Percentiles rank a stretch among this genome's conserved stretches.
Evolutionary conservation across 805 yeast genomes (phyloP).

Genomic region (Ogataea chonburiensis): DNA sequence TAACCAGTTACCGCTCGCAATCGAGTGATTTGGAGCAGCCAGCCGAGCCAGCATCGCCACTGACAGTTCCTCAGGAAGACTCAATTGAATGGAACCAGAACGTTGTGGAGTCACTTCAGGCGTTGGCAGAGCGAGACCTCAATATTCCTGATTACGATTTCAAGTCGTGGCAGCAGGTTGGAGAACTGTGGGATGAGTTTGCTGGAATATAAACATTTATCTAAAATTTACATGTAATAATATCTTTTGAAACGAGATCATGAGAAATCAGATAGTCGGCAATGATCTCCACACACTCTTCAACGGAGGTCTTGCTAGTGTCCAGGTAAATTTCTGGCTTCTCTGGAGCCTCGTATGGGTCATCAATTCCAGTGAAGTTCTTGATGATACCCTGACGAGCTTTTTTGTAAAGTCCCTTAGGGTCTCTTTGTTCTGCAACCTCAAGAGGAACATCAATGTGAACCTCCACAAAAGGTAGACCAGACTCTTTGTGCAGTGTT

Average conservation of each 20-base stretch:
- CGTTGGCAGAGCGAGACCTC: conserved; percentile 23
- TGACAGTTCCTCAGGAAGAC: conserved; percentile 1
- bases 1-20: conserved; percentile 17
- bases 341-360: conserved; percentile 93
- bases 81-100: conserved; percentile 16
- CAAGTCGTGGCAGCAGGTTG: conserved; percentile 23
- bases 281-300: conserved; percentile 76
- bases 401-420: conserved; percentile 94
- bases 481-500: conserved; percentile 71
- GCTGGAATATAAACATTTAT: conserved; percentile 13
- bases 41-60: neutral
- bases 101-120: conserved; percentile 21
- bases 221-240: conserved; percentile 2
- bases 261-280: conserved; percentile 62
- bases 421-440: conserved; percentile 96
- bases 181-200: conserved; percentile 27
- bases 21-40: neutral
- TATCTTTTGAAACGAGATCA: conserved; percentile 26
- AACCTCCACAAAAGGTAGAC: conserved; percentile 85
- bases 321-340: conserved; percentile 78
- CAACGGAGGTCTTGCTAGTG: conserved; percentile 69
- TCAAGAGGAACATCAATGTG: conserved; percentile 90
- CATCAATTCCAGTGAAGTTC: conserved; percentile 93
- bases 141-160: conserved; percentile 26
- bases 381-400: conserved; percentile 93